Conservation (phyloP, 257 asterid species). For the Gardenia jasminoides region DNA sequence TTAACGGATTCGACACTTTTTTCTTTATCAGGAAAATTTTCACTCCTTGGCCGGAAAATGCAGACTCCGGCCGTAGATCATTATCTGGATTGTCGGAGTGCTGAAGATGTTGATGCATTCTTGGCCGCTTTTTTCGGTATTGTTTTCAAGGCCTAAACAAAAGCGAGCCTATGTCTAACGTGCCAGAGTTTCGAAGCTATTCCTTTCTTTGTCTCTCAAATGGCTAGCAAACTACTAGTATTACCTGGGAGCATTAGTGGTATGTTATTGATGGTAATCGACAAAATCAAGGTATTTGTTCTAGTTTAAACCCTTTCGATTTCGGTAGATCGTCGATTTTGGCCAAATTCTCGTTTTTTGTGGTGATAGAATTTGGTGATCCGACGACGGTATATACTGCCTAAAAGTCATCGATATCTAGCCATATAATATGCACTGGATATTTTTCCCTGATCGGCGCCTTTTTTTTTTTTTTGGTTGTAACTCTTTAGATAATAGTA, state of each 20-base stretch:
- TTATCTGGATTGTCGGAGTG: slow-evolving; percentile 26
- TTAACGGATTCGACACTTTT: background rate
- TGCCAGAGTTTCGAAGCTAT: slow-evolving; percentile 50
- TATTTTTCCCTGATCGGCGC: slow-evolving; percentile 10
- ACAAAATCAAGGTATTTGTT: slow-evolving; percentile 32
- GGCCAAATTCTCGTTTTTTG: slow-evolving; percentile 23
- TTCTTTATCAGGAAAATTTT: background rate
- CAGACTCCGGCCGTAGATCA: slow-evolving; percentile 31
- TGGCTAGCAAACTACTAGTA: slow-evolving; percentile 27
- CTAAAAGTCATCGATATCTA: background rate
- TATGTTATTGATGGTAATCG: slow-evolving; percentile 14
- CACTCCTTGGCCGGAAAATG: slow-evolving; percentile 26
- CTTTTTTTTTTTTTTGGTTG: too few relatives aligned
- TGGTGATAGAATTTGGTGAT: slow-evolving; percentile 32
- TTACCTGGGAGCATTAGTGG: background rate
- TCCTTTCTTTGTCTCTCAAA: slow-evolving; percentile 46
- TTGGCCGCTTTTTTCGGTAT: slow-evolving; percentile 1
- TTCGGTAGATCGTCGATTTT: slow-evolving; percentile 24
- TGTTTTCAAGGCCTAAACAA: slow-evolving; percentile 44
- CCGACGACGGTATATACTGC: slow-evolving; percentile 3
- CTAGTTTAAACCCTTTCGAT: slow-evolving; percentile 20
- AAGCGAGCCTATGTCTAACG: slow-evolving; percentile 21
- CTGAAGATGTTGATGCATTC: slow-evolving; percentile 30
- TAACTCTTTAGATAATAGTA: background rate
- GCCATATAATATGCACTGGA: background rate